A percentile compares a stretch with the other conserved stretches of the same genome.
Evolutionary conservation across 306 rosid species (phyloP).

Genomic region (Begonia peltatifolia): DNA sequence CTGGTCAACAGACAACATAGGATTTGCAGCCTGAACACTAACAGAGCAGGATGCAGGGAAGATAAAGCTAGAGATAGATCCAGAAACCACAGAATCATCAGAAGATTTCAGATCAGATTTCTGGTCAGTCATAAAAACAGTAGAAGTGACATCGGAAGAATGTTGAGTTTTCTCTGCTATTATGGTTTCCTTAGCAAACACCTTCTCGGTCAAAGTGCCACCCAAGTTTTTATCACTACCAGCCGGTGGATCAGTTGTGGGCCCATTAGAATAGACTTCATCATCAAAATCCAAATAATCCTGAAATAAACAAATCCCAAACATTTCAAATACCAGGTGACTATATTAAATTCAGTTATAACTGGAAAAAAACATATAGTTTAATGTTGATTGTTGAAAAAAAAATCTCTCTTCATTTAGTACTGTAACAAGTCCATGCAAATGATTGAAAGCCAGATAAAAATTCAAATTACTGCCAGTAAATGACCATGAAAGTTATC

Average conservation of each 20-base stretch:
- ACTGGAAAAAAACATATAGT: too few relatives aligned
- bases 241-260: slow-evolving; percentile 15
- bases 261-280: slow-evolving; percentile 32
- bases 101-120: slow-evolving; percentile 14
- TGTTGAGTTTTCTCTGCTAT: slow-evolving; percentile 18
- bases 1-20: slow-evolving; percentile 16
- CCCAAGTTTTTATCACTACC: slow-evolving; percentile 26
- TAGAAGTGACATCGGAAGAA: slow-evolving; percentile 17
- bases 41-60: not conserved
- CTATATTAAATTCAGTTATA: too few relatives aligned
- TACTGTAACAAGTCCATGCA: too few relatives aligned
- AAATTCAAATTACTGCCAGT: too few relatives aligned
- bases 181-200: slow-evolving; percentile 15
- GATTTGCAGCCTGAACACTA: slow-evolving; percentile 9
- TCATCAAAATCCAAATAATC: slow-evolving; percentile 71
- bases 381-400: too few relatives aligned
- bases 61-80: slow-evolving; percentile 17
- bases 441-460: too few relatives aligned
- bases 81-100: slow-evolving; percentile 23
- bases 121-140: slow-evolving; percentile 13
- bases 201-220: slow-evolving; percentile 13
- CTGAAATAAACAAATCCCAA: slow-evolving; percentile 9
- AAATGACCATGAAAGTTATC: too few relatives aligned
- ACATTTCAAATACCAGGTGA: not conserved
- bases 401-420: too few relatives aligned